These are phyloP conservation scores for Trichosporon sp. DNA, from an alignment of 1,284 basidiomycete species.

Conservation along the genomic window DNA sequence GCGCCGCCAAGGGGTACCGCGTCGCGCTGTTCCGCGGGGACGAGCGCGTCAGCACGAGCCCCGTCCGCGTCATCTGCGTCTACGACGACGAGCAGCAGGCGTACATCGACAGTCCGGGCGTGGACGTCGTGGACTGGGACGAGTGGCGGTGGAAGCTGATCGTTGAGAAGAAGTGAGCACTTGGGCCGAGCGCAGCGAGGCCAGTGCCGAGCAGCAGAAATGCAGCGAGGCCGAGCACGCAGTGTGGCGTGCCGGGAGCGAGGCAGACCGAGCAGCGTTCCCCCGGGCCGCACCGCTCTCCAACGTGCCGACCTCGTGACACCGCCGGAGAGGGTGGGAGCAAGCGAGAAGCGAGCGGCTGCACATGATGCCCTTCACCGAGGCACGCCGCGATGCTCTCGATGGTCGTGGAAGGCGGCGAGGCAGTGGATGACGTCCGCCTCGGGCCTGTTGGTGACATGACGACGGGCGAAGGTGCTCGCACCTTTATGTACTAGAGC, in stretches of 20 bases:
- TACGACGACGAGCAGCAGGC: constrained; percentile 33
- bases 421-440: neutral
- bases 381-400: too few species aligned
- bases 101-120: constrained; percentile 29
- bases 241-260: too few species aligned
- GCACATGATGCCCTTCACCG: neutral
- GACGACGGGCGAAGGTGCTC: neutral
- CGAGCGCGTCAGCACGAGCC: constrained; percentile 27
- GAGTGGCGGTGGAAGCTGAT: constrained; percentile 39
- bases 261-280: neutral
- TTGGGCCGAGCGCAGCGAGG: too few species aligned
- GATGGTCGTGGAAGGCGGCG: neutral
- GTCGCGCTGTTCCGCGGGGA: constrained; percentile 32
- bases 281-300: too few species aligned
- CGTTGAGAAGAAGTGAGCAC: neutral
- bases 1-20: constrained; percentile 36
- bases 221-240: too few species aligned
- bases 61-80: constrained; percentile 35
- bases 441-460: neutral
- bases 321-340: too few species aligned
- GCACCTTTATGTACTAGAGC: neutral
- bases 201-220: neutral
- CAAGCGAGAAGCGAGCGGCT: neutral
- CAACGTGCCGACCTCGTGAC: too few species aligned
- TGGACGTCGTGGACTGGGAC: constrained; percentile 34